Evolutionary conservation across 257 asterid species (phyloP), one percentile per base, ranked within the genome.

Genomic region (Cruciata laevipes): DNA sequence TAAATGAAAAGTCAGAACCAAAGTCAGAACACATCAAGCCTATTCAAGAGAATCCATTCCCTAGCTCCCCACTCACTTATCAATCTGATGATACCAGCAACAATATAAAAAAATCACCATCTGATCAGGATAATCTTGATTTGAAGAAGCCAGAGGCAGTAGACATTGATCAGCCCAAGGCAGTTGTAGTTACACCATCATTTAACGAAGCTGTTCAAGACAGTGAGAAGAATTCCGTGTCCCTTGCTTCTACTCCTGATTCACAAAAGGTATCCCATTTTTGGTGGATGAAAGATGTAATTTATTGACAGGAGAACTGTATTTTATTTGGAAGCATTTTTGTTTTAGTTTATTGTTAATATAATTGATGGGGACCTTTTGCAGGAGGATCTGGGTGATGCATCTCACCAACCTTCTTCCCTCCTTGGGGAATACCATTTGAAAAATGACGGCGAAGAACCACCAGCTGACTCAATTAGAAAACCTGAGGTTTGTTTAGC

Each of bases 351-450:
- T 56, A 0, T 55, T 21, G 31, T 2, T 8, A 56, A 23, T 56
- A 56, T 10, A 27, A 7, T 69, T 79, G 72, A 74, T 67, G 81
- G 73, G 74, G 77, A 74, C 65, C 76, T 64, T 70, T 84, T 77
- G 77, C 83, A 86, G 86, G 83, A 75, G 78, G 80, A 68, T 71
- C 79, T 64, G 77, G 85, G 27, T 72, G 81, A 72, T 58, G 80
- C 44, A 63, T 62, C 66, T 59, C 70, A 75, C 60, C 81, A 63
- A 42, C 63, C 86, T 62, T 65, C 71, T 84, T 76, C 95, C 73
- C 95, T 93, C 61, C 84, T 90, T 55, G 96, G 79, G 62, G 96
- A 88, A 73, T 93, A 90, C 76, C 14, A 63, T 74, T 76, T 94
- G 58, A 82, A 71, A 72, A 85, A 83, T 23, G 70, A 81, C 35